phyloP scores from a whole-genome alignment of 257 asterid genomes.

The Phtheirospermum japonicum region DNA sequence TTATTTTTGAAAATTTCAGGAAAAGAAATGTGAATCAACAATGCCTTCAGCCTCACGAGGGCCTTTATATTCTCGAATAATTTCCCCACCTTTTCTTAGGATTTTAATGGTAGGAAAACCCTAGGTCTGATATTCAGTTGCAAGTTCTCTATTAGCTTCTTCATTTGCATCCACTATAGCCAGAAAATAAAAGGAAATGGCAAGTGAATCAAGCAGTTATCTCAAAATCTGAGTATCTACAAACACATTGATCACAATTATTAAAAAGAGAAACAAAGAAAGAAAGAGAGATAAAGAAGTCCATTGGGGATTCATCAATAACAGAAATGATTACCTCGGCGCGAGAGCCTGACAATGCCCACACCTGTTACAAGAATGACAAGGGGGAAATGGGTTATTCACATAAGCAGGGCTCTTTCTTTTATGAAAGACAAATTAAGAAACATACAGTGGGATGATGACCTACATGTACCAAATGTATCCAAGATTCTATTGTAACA shows the following conservation, averaged over 20 bases:
- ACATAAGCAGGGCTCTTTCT: not conserved
- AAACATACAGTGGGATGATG: not conserved
- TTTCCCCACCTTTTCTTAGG: no score
- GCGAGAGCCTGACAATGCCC: constrained; percentile 91
- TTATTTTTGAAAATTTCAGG: not conserved
- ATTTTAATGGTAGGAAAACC: no score
- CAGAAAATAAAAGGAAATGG: constrained; percentile 26
- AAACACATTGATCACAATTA: not conserved
- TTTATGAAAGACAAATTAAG: not conserved
- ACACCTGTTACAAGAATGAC: constrained; percentile 61
- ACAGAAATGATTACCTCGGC: constrained; percentile 67
- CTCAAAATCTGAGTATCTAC: not conserved
- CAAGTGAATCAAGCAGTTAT: constrained; percentile 9
- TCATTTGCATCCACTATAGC: constrained; percentile 77
- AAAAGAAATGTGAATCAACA: constrained; percentile 23
- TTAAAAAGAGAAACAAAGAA: not conserved
- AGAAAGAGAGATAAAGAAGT: constrained; percentile 4
- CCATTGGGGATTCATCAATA: not conserved
- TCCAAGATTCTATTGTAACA: not conserved
- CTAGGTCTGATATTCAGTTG: constrained; percentile 48
- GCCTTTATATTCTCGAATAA: constrained; percentile 63
- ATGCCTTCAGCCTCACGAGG: constrained; percentile 90
- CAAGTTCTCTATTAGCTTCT: constrained; percentile 51
- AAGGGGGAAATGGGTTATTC: constrained; percentile 5
- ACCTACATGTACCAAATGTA: constrained; percentile 6